Base-by-base conservation (phyloP, 192 early-diverging fungal species). In the Backusella tuberculispora region DNA sequence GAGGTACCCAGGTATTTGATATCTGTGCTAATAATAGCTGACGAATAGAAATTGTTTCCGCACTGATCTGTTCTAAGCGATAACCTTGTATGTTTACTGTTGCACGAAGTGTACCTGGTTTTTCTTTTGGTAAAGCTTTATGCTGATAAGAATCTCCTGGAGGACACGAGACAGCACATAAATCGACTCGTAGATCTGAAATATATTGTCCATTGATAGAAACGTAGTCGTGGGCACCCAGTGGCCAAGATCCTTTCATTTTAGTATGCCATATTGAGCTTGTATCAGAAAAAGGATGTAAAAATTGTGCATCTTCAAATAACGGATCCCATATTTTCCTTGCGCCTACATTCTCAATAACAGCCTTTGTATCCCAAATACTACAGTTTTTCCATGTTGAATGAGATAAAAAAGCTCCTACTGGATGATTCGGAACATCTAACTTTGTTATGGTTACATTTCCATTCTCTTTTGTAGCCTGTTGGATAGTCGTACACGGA, bases 361-460 rank as follows among this genome's bases (percentile, higher is more conserved):
- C 80, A 3, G 85, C 85, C 67, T 86, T 86, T 37, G 79, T 73
- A 46, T 86, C 85, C 85, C 85, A 86, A 43, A 86, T 82, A 43
- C 78, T 75, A 37, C 80, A 86, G 41, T 79, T 67, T 38, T 83
- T 74, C 75, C 83, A 86, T 1, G 76, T 37, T 37, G 82, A 72
- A 24, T 86, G 80, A 41, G 81, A 78, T 43, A 78, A 75, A 64
- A 82, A 71, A 42, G 78, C 81, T 0, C 81, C 83, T 2, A 76
- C 67, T 12, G 76, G 74, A 69, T 85, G 81, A 5, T 76, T 81
- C 5, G 82, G 81, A 12, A 69, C 64, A 26, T 82, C 81, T 10
- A 80, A 42, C 2, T 85, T 79, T 9, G 69, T 75, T 0, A 82
- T 71, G 19, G 79, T 76, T 9, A 80, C 78, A 12, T 60, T 19